phyloP scores from a whole-genome alignment of 352 stramenopile genomes.

The Pythium rishiriense region DNA sequence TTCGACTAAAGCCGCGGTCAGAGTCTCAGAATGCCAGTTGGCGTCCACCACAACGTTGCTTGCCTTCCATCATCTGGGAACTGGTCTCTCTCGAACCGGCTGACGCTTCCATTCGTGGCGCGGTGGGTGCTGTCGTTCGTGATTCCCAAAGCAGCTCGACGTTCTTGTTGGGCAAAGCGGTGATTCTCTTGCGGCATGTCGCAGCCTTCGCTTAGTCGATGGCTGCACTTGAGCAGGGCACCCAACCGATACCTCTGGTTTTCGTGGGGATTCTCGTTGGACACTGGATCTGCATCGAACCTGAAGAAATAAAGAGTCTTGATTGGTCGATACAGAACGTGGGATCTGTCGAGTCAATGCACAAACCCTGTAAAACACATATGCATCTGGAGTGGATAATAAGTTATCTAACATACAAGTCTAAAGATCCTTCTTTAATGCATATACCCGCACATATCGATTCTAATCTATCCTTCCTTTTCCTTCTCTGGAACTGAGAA shows the following conservation, averaged over 20 bases:
- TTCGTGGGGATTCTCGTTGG: not conserved
- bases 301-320: not conserved
- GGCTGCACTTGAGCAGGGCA: not conserved
- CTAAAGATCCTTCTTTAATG: not conserved
- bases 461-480: not conserved
- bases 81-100: not conserved
- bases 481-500: slow-evolving; percentile 1
- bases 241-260: not conserved
- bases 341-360: not conserved
- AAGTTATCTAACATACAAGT: not conserved
- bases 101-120: not conserved
- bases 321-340: not conserved
- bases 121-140: no score
- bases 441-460: not conserved
- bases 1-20: slow-evolving; percentile 6
- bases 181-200: not conserved
- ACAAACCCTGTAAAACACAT: not conserved
- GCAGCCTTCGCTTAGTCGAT: slow-evolving; percentile 2
- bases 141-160: no score
- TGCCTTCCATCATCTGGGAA: slow-evolving; percentile 7
- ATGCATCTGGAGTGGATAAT: not conserved
- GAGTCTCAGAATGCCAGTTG: not conserved
- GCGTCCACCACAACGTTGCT: not conserved
- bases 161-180: not conserved
- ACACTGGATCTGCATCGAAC: not conserved